Base-by-base conservation (phyloP, 225 moss, liverwort and hornwort genomes). In the Neckera pumila region DNA sequence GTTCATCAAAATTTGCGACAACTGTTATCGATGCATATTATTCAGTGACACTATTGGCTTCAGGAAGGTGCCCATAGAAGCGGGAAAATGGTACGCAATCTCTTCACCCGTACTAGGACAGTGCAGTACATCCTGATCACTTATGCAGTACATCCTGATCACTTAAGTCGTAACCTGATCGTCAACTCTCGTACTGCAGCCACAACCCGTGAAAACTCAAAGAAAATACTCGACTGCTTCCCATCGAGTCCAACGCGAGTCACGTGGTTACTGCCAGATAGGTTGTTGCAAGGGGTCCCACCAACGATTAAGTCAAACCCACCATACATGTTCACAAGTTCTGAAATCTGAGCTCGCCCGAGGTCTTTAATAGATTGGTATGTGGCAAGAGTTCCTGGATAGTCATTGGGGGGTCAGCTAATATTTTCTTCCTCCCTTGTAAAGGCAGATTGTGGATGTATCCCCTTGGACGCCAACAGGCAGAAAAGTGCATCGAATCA, bases 251-350 rank as follows among this genome's bases (percentile, higher is more conserved):
- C 96, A 53, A 85, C 81, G 4, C 96, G 93, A 25, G 87, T 86
- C 62, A 88, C 87, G 54, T 95, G 92, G 69, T 96, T 97, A 72
- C 88, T 96, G 42, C 95, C 96, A 1, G 96, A 92, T 3, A 97
- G 83, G 64, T 97, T 97, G 53, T 96, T 97, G 87, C 97, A 97
- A 4, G 97, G 96, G 51, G 96, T 97, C 21, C 97, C 97, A 31
- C 97, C 97, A 70, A 97, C 95, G 16, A 97, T 91, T 5, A 97
- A 87, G 38, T 97, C 97, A 88, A 97, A 96, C 10, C 95, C 96
- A 3, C 91, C 85, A 42, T 91, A 94, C 45, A 78, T 87, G 13
- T 90, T 69, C 30, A 95, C 87, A 57, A 96, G 89, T 14, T 73
- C 86, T 56, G 90, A 87, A 28, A 96, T 82, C 23, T 88, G 88